Base-by-base conservation (phyloP, 2,329 filamentous ascomycete species). In the Boeremia lycopersici region DNA sequence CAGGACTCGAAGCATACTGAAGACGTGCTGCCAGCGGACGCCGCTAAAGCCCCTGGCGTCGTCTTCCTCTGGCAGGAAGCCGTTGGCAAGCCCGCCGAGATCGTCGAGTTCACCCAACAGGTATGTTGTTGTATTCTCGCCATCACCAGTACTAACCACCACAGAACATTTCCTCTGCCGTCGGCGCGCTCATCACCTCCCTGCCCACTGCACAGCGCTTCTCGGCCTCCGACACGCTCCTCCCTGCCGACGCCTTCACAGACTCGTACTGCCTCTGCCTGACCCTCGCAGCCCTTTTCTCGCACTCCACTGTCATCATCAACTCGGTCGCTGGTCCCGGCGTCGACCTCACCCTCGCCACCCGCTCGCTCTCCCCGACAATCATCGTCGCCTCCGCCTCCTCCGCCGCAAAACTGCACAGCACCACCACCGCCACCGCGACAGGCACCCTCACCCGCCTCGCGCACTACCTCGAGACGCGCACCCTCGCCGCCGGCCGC, bases 101-200 rank as follows among this genome's bases (percentile, higher is more conserved):
- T 96, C 74, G 85, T 96, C 29, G 86, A 90, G 63, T 96, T 96
- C 77, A 89, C 88, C 1, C 89, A 93, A 54, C 78, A 79, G 69
- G 83, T 85, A 75, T 62, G 72, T 62, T 31, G 3, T 25, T 7
- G 3, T 12, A 13, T 3, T 12, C 0, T 17, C 4, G 2, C 10
- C n/a, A 3, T 5, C n/a, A 28, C 9, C 1, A n/a, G 17, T 17
- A 25, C 62, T 70, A 28, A 70, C 48, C 10, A 3, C 2, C 13
- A n/a, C 35, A 84, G 79, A 97, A 97, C 71, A 77, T 99, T n/a
- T 86, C 91, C n/a, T 84, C 95, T n/a, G 93, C 86, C 45, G 85
- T 93, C 59, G 89, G 89, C 30, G 89, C 88, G 13, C 86, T 96
- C 71, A 84, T 93, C 35, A 86, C 89, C 38, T 86, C 89, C 6